Conservation (phyloP, 495 filamentous ascomycete genomes). For the Podospora pseudoanserina region DNA sequence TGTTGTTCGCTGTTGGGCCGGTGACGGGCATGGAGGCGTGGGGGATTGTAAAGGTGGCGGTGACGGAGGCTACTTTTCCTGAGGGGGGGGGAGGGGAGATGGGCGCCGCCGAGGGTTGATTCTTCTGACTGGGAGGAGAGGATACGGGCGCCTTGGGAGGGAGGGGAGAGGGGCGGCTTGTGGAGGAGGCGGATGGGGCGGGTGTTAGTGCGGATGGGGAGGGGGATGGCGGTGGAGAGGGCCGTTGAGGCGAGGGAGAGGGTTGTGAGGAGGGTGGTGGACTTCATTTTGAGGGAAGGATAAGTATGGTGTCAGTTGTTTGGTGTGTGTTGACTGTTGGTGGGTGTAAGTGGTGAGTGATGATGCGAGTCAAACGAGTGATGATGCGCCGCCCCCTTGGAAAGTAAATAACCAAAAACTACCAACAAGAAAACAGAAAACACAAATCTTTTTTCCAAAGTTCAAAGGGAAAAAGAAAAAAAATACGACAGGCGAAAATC, state of each 20-base stretch:
- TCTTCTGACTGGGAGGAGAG: slow-evolving; percentile 1
- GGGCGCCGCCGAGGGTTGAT: slow-evolving; percentile 22
- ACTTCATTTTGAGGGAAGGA: slow-evolving; percentile 10
- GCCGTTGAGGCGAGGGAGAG: slow-evolving; percentile 6
- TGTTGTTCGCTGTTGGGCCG: slow-evolving; percentile 25
- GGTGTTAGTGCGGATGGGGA: background rate
- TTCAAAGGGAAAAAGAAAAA: background rate
- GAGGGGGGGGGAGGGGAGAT: too few relatives aligned
- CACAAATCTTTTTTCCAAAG: too few relatives aligned
- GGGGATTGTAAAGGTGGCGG: slow-evolving; percentile 23
- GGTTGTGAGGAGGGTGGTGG: slow-evolving; percentile 14
- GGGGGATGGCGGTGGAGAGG: background rate
- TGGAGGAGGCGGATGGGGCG: slow-evolving; percentile 11
- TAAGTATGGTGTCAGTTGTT: background rate
- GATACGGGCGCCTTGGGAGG: background rate
- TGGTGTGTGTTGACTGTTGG: background rate
- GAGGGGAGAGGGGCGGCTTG: slow-evolving; percentile 8
- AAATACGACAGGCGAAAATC: background rate
- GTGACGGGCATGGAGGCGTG: slow-evolving; percentile 15
- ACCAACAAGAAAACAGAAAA: background rate
- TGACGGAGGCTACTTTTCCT: background rate
- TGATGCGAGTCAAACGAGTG: background rate
- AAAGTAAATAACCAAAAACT: background rate
- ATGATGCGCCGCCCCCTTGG: background rate
- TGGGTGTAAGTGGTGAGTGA: background rate